phyloP scores from a whole-genome alignment of 768 basidiomycete species.

The Amanita pallidorosea region DNA sequence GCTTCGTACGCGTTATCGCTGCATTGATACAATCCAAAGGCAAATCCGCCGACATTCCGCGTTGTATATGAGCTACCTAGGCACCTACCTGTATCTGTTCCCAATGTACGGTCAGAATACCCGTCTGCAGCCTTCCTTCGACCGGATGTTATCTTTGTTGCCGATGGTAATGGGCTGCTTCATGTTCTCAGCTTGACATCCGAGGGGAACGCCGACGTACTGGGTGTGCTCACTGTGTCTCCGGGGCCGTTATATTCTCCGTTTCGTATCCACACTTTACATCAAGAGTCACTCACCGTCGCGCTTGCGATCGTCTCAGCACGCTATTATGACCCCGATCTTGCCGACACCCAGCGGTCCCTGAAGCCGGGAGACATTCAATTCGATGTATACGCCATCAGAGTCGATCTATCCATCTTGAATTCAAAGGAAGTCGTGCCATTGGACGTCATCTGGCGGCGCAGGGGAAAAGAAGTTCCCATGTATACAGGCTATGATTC shows the following conservation, averaged over 20 bases:
- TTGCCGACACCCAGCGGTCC: slow-evolving; percentile 11
- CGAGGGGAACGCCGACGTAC: slow-evolving; percentile 26
- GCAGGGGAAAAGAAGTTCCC: slow-evolving; percentile 63
- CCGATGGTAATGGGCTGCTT: slow-evolving; percentile 63
- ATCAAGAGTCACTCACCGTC: slow-evolving; percentile 23
- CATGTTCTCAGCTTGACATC: slow-evolving; percentile 44
- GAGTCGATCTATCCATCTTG: slow-evolving; percentile 34
- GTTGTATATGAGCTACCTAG: slow-evolving; percentile 51
- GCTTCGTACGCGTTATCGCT: slow-evolving; percentile 13
- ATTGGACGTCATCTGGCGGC: slow-evolving; percentile 57
- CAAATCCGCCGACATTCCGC: slow-evolving; percentile 38
- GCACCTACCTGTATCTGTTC: slow-evolving; percentile 31
- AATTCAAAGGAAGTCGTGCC: slow-evolving; percentile 19
- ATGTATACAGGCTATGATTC: slow-evolving; percentile 40
- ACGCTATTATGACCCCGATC: slow-evolving; percentile 26
- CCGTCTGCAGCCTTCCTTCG: slow-evolving; percentile 57
- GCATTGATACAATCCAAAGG: slow-evolving; percentile 21
- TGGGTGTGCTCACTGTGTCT: slow-evolving; percentile 45
- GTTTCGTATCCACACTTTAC: slow-evolving; percentile 32
- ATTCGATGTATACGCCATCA: slow-evolving; percentile 61
- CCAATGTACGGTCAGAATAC: slow-evolving; percentile 52
- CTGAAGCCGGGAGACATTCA: slow-evolving; percentile 21
- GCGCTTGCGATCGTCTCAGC: slow-evolving; percentile 51
- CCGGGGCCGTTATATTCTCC: slow-evolving; percentile 29
- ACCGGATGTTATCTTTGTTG: slow-evolving; percentile 36